Evolutionary conservation across 768 basidiomycete genomes (phyloP), one percentile per base, ranked within the genome.

Genomic region (Sarcomyxa edulis): DNA sequence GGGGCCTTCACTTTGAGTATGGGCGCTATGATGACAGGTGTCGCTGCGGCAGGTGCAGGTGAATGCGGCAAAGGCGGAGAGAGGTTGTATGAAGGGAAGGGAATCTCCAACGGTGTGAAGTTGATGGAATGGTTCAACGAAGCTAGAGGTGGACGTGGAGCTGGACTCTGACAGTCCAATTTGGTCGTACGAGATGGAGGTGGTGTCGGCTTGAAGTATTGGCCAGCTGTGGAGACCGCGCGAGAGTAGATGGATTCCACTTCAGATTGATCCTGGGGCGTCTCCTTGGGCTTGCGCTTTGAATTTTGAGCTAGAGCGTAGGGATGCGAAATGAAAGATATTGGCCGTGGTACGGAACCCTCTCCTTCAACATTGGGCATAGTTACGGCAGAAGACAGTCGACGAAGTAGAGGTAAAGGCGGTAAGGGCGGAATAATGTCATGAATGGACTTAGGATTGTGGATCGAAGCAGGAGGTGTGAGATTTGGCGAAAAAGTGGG

Each of bases 241-340:
- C 20, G n/a, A 14, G 34, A 20, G 45, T 12, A 29, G 20, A 32
- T 27, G 35, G 22, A 16, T 30, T 29, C 27, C 43, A 35, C 26
- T 35, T 4, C n/a, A 15, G 33, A 7, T 12, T 11, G 33, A 40
- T 38, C 11, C 24, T 37, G 21, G 39, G 22, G 21, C 43, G 37
- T 29, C 30, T 38, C 20, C 35, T 40, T 23, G 32, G 34, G 18
- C n/a, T 40, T 19, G n/a, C 41, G 41, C 29, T 49, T 55, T 21
- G 43, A 27, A 25, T 40, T 42, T 6, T 47, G 39, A 27, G 43
- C 39, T 35, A 61, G 41, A 25, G 59, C 46, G 31, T 53, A 62
- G 2, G 62, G 60, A 28, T 50, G 53, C 19, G 62, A 62, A 19
- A 62, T 60, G 35, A 39, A 50, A 7, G 36, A 39, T 34, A 31